Conservation (phyloP, 1,139 yeast genomes). For the Lodderomyces jiufengensis region DNA sequence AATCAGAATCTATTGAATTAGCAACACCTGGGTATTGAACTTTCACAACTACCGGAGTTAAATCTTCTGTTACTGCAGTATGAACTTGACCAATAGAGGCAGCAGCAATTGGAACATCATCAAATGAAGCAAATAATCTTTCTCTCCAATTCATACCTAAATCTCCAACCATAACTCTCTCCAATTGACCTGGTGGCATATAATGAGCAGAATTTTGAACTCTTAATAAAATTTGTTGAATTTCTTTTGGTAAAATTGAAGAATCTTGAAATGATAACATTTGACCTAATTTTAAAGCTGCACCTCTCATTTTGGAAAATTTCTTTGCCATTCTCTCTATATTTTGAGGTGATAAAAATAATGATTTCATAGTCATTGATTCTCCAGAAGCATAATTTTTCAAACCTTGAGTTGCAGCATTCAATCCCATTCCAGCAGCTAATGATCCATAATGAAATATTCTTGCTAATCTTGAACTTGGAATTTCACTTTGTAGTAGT, state of each 20-base stretch:
- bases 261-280: slow-evolving; percentile 92
- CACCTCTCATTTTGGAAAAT: slow-evolving; percentile 94
- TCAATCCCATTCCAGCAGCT: slow-evolving; percentile 89
- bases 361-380: slow-evolving; percentile 52
- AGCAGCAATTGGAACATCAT: slow-evolving; percentile 92
- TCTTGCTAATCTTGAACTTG: slow-evolving; percentile 80
- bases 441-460: slow-evolving; percentile 88
- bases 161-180: slow-evolving; percentile 67
- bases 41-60: slow-evolving; percentile 85
- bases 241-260: slow-evolving; percentile 76
- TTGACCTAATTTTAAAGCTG: slow-evolving; percentile 94
- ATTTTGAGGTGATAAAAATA: slow-evolving; percentile 75
- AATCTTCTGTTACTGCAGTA: slow-evolving; percentile 64
- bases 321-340: slow-evolving; percentile 85
- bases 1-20: slow-evolving; percentile 87
- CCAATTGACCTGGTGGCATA: slow-evolving; percentile 92
- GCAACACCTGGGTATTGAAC: slow-evolving; percentile 99
- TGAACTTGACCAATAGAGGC: slow-evolving; percentile 98
- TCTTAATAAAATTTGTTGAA: slow-evolving; percentile 72
- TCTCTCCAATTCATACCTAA: slow-evolving; percentile 79
- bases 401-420: slow-evolving; percentile 77
- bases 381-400: slow-evolving; percentile 57
- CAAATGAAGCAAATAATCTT: slow-evolving; percentile 64
- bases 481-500: slow-evolving; percentile 70
- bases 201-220: slow-evolving; percentile 95